These are phyloP conservation scores for Metarhizium sp. DNA, from an alignment of 2,329 filamentous ascomycete species.

Conservation along the genomic window DNA sequence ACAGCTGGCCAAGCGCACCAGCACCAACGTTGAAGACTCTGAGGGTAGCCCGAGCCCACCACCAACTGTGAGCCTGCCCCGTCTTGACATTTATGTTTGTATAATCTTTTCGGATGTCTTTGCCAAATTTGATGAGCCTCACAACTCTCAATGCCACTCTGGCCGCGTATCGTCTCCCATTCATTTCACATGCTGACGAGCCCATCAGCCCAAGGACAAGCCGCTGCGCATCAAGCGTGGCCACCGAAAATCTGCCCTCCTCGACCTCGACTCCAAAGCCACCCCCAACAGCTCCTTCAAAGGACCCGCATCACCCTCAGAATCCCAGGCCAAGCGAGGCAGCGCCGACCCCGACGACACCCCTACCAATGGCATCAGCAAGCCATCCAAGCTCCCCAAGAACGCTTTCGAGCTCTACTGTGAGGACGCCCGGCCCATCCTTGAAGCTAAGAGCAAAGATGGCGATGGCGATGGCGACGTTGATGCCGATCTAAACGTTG, in stretches of 20 bases:
- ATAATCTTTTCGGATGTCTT: neutral
- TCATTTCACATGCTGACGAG: conserved; percentile 18
- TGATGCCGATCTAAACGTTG: conserved; percentile 25
- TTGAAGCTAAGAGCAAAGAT: conserved; percentile 36
- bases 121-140: neutral
- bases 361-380: conserved; percentile 30
- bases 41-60: conserved; percentile 74
- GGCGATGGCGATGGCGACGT: conserved; percentile 17
- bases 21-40: conserved; percentile 66
- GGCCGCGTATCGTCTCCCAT: neutral
- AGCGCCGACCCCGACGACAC: conserved; percentile 4
- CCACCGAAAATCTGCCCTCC: conserved; percentile 51
- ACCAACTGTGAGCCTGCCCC: conserved; percentile 50
- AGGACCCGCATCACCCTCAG: conserved; percentile 36
- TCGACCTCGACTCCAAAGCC: conserved; percentile 32
- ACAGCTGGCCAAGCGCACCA: conserved; percentile 64
- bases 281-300: conserved; percentile 32
- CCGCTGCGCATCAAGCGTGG: conserved; percentile 66
- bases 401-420: conserved; percentile 48
- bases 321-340: conserved; percentile 19
- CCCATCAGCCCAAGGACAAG: conserved; percentile 62
- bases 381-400: conserved; percentile 32
- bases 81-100: neutral
- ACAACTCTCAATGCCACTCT: neutral
- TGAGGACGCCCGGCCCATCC: conserved; percentile 34